Evolutionary conservation across 371 early-diverging fungal genomes (phyloP), one percentile per base, ranked within the genome.

Genomic region (Encephalitozoon hellem): DNA sequence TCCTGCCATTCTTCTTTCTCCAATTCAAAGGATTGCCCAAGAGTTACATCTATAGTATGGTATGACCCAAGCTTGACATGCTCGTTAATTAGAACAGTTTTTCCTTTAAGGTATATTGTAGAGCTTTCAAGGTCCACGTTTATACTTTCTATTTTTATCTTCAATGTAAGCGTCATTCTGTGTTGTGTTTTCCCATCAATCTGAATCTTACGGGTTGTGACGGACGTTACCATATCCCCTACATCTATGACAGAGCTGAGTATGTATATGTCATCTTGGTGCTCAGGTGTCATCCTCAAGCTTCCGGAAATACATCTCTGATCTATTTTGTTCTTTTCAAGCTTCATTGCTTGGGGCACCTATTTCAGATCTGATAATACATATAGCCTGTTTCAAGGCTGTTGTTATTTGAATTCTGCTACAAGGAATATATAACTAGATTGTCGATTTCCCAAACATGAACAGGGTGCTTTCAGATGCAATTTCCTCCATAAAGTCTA

Each of bases 191-290:
- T 82, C 4, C 54, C 76, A 41, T 82, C 82, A 25, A 76, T 52
- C 11, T 71, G 54, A 18, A 84, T 55, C 69, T 81, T 85, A 42
- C 85, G 66, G 12, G 70, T 67, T 12, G 85, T 83, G 26, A 25
- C 21, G 6, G 74, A 67, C 53, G 79, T 77, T 26, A 85, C 72
- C 41, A 18, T 74, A 64, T 85, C 85, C 21, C 73, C 69, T 32
- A 9, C 21, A 4, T 72, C 66, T 39, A 85, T 74, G 21, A 85
- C 73, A 41, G 71, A 49, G 55, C 77, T 74, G 25, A 84, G 41
- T 11, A 26, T 59, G 55, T 82, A 85, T n/a, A 83, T 81, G 72
- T 85, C 85, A 64, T 83, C 85, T 11, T 59, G 39, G 64, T 78
- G 67, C 53, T 82, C 82, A 64, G 83, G 68, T 45, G 68, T 59